Evolutionary conservation across 2,329 filamentous ascomycete species (phyloP).

Genomic region (Xylaria polymorpha): DNA sequence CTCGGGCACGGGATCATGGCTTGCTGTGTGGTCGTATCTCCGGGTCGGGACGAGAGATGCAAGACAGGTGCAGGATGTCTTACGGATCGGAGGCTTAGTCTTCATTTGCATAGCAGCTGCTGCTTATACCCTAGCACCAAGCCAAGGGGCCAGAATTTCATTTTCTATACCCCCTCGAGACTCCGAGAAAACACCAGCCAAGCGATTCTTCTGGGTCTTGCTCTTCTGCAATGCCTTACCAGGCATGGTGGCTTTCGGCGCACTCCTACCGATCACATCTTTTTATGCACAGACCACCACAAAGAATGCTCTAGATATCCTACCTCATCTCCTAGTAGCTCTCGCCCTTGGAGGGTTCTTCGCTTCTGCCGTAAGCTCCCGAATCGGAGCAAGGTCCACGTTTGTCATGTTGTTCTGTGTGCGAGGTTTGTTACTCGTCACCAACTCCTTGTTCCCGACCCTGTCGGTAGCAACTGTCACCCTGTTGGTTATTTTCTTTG

Average conservation of each 20-base stretch:
- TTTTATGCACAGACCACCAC: not conserved
- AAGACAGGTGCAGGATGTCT: not conserved
- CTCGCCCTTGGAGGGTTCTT: slow-evolving; percentile 1
- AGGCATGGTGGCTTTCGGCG: not conserved
- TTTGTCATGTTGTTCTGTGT: slow-evolving; percentile 1
- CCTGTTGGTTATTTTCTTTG: slow-evolving; percentile 5
- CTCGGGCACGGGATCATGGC: slow-evolving; percentile 9
- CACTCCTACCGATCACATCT: not conserved
- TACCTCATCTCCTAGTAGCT: not conserved
- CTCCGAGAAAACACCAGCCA: not conserved
- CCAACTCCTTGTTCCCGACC: not conserved
- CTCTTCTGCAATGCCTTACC: slow-evolving; percentile 7
- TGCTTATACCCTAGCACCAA: not conserved
- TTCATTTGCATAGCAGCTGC: not conserved
- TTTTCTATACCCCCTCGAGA: not conserved
- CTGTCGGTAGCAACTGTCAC: not conserved
- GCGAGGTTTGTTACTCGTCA: not conserved
- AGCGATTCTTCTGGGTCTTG: not conserved
- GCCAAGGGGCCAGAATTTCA: not conserved
- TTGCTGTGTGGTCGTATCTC: slow-evolving; percentile 6
- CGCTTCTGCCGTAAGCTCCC: not conserved
- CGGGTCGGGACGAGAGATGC: not conserved
- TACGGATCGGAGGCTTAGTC: not conserved
- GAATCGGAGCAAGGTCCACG: slow-evolving; percentile 1
- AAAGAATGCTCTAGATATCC: not conserved